These are phyloP conservation scores for Babesia gibsoni DNA, from an alignment of 169 alveolate species.

Conservation along the genomic window DNA sequence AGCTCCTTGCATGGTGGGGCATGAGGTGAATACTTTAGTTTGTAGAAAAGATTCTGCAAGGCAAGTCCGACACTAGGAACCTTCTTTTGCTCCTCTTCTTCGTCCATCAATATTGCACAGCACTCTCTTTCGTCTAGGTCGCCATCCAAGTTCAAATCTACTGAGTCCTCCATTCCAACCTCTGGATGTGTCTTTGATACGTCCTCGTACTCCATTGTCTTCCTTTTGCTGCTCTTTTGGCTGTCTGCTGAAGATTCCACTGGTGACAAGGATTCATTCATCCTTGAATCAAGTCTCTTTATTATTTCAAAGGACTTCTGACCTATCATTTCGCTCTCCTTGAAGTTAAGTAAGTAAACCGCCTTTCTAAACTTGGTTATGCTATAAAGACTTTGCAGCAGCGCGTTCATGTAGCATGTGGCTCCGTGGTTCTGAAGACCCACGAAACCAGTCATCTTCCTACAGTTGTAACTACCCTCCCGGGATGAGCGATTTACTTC, in stretches of 20 bases:
- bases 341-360: conserved; percentile 79
- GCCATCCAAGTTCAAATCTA: conserved; percentile 4
- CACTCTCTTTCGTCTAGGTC: conserved; percentile 70
- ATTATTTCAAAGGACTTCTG: conserved; percentile 47
- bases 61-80: conserved; percentile 82
- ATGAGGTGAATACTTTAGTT: conserved; percentile 84
- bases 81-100: conserved; percentile 76
- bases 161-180: not conserved
- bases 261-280: not conserved
- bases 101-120: conserved; percentile 74
- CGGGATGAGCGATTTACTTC: conserved; percentile 70
- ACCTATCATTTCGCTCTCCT: conserved; percentile 64
- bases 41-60: conserved; percentile 90
- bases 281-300: conserved; percentile 29
- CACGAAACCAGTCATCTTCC: conserved; percentile 89
- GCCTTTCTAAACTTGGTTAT: conserved; percentile 94
- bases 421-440: conserved; percentile 96
- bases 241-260: not conserved
- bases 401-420: conserved; percentile 99
- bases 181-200: not conserved
- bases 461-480: conserved; percentile 67
- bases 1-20: conserved; percentile 89
- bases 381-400: conserved; percentile 94
- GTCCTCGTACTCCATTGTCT: conserved; percentile 33
- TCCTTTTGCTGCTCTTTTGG: conserved; percentile 21